Percentiles rank a stretch among this genome's conserved stretches.
These are phyloP conservation scores for Immersiporthe knoxdaviesiana DNA, from an alignment of 2,329 filamentous ascomycete genomes.

Conservation along the genomic window DNA sequence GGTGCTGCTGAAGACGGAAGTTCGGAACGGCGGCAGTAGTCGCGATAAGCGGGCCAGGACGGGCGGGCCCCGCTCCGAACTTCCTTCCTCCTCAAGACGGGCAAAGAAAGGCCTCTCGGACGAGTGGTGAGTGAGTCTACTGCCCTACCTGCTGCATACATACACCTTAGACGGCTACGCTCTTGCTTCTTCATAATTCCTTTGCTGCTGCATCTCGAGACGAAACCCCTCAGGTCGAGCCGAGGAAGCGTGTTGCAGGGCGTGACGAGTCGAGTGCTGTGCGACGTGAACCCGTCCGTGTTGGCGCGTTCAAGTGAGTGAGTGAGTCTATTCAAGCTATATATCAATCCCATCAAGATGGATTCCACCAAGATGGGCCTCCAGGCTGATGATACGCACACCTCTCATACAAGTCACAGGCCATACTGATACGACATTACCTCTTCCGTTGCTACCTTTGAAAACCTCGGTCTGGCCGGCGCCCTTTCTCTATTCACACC, in stretches of 20 bases:
- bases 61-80: constrained; percentile 14
- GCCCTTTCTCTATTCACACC: not conserved
- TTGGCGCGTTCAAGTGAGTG: not conserved
- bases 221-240: not conserved
- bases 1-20: constrained; percentile 17
- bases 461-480: not conserved
- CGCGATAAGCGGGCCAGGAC: constrained; percentile 24
- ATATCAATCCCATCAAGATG: too few species aligned
- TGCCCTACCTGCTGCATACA: too few species aligned
- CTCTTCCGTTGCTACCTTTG: not conserved
- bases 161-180: not conserved
- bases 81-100: not conserved
- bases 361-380: not conserved
- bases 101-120: not conserved
- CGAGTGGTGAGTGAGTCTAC: not conserved
- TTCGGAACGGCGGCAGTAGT: constrained; percentile 25
- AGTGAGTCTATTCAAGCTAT: not conserved
- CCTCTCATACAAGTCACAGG: too few species aligned
- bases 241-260: not conserved
- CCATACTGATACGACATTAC: not conserved
- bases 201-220: not conserved
- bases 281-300: not conserved
- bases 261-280: not conserved
- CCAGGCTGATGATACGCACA: not conserved
- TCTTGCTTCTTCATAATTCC: not conserved